Percentiles rank a stretch among this genome's conserved stretches.
Conservation (phyloP, 352 stramenopile genomes). For the Thraustochytrium sp. region DNA sequence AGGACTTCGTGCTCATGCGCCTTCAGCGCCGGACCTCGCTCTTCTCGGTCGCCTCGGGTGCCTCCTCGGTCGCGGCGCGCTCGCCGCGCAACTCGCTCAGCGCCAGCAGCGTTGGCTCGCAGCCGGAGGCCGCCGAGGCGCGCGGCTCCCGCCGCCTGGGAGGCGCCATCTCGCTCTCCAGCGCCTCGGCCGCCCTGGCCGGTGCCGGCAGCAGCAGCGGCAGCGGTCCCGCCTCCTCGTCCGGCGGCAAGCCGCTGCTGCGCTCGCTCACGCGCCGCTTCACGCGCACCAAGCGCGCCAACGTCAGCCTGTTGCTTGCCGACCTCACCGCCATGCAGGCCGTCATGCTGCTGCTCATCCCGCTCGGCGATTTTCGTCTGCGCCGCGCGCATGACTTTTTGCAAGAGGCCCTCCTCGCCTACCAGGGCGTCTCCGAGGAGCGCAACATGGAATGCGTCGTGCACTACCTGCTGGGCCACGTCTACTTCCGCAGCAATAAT, state of each 20-base stretch:
- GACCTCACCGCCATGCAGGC: constrained; percentile 11
- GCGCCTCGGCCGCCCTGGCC: neutral
- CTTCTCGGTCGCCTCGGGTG: constrained; percentile 32
- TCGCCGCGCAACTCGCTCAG: constrained; percentile 1
- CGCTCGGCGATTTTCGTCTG: constrained; percentile 5
- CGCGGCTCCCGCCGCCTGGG: neutral
- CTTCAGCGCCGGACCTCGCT: neutral
- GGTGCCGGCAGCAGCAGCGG: neutral
- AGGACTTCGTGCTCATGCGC: neutral
- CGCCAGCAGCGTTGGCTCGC: neutral
- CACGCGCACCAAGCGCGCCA: constrained; percentile 1
- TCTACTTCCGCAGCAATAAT: neutral
- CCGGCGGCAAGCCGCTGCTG: neutral
- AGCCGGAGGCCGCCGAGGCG: neutral
- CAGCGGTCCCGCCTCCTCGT: neutral
- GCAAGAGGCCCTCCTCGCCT: neutral
- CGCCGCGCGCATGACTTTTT: neutral
- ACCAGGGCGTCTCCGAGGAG: neutral
- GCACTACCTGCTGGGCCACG: neutral
- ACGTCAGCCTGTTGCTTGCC: neutral
- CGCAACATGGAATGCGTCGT: neutral
- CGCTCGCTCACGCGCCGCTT: constrained; percentile 4
- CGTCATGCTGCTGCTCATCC: constrained; percentile 39
- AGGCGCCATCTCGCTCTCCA: neutral
- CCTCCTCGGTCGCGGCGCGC: neutral